Conservation (phyloP, 176 grass and related monocot genomes). For the Aegilops tauschii region DNA sequence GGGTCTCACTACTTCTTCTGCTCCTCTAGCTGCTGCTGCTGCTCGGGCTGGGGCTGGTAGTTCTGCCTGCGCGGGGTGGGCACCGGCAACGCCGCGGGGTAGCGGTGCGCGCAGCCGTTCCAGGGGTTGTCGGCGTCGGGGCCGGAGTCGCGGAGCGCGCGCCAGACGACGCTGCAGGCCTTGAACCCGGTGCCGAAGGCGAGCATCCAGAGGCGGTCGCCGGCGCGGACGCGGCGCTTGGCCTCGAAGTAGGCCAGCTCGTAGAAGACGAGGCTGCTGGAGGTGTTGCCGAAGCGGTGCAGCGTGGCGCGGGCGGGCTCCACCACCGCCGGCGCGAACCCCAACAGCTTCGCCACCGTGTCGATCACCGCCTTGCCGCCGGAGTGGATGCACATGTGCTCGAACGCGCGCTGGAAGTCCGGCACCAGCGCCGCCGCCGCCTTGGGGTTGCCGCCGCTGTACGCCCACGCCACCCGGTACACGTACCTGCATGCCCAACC, state of each 20-base stretch:
- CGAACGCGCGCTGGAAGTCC: constrained; percentile 76
- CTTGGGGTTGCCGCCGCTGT: constrained; percentile 27
- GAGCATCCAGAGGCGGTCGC: constrained; percentile 83
- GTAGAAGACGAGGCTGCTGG: constrained; percentile 92
- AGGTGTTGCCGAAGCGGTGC: constrained; percentile 92
- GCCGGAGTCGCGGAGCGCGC: constrained; percentile 48
- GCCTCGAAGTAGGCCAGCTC: constrained; percentile 92
- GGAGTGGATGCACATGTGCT: constrained; percentile 91
- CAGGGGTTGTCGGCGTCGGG: constrained; percentile 80
- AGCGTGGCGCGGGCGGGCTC: constrained; percentile 69
- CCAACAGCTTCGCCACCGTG: constrained; percentile 65
- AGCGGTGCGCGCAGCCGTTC: constrained; percentile 61
- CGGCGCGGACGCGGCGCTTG: constrained; percentile 52
- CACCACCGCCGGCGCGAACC: constrained; percentile 37
- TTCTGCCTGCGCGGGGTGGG: neutral
- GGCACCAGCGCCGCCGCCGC: constrained; percentile 42
- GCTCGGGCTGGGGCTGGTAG: neutral
- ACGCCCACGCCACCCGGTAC: constrained; percentile 36
- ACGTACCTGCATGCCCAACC: constrained; percentile 28
- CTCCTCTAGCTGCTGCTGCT: neutral
- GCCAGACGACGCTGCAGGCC: constrained; percentile 70
- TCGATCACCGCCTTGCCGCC: constrained; percentile 94
- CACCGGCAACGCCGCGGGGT: constrained; percentile 29
- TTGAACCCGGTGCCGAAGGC: constrained; percentile 92
- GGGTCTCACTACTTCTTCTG: neutral